phyloP scores from a whole-genome alignment of 768 basidiomycete species.

The Pilatotrama ljubarskyi region DNA sequence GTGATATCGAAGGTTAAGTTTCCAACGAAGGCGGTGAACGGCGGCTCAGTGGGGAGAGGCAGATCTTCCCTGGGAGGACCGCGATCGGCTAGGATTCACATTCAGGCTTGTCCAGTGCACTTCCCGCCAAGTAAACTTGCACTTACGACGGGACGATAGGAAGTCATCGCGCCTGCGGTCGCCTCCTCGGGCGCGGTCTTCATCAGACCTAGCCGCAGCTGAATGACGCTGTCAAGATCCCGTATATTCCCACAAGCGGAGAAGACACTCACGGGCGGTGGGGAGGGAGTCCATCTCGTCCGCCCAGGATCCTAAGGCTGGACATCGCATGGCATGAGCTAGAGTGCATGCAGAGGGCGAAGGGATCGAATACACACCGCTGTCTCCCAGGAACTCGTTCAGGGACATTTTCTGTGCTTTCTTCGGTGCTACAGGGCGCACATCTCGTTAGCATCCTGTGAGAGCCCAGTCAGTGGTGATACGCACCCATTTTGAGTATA shows the following conservation, averaged over 20 bases:
- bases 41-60: constrained; percentile 92
- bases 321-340: constrained; percentile 19
- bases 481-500: constrained; percentile 35
- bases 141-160: constrained; percentile 59
- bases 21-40: constrained; percentile 96
- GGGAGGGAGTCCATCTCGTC: constrained; percentile 97
- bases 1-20: constrained; percentile 93
- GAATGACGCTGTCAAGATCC: constrained; percentile 16
- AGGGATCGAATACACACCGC: constrained; percentile 50
- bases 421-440: constrained; percentile 69
- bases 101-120: constrained; percentile 1
- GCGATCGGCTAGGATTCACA: constrained; percentile 51
- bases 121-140: constrained; percentile 10
- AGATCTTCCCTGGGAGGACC: constrained; percentile 81
- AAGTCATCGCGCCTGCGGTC: constrained; percentile 67
- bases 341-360: constrained; percentile 15
- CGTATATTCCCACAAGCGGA: constrained; percentile 7
- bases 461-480: too few relatives aligned
- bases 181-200: constrained; percentile 51
- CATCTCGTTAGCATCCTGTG: background rate
- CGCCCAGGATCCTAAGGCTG: constrained; percentile 94
- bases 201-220: constrained; percentile 70
- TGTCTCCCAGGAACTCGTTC: constrained; percentile 89
- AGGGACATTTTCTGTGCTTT: constrained; percentile 92
- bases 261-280: constrained; percentile 75